Evolutionary conservation across 805 yeast species (phyloP), one percentile per base, ranked within the genome.

Genomic region (Vanderwaltozyma verrucispora): DNA sequence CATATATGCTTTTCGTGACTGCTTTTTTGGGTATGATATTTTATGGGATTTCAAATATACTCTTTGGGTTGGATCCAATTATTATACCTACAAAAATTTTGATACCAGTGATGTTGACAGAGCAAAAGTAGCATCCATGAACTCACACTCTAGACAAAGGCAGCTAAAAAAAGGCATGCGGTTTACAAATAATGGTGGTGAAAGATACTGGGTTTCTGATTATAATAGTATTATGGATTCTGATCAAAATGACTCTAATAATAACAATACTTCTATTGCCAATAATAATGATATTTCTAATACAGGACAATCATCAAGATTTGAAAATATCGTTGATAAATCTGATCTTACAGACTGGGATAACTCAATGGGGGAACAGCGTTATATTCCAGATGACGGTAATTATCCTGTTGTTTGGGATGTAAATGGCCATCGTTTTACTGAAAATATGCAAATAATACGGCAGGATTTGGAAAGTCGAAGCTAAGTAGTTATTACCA

Each of bases 91-190:
- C 55, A 72, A 81, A 42, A 75, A 75, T 39, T 89, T 87, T 62
- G 95, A 88, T 54, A 77, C 95, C 0, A 80, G 78, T 1, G 85
- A 81, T 45, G 77, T 82, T 0, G 46, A 43, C 1, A 39, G 39
- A 18, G 28, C 39, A 3, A 50, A 74, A 31, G 68, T 79, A 21
- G 77, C 80, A 2, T 87, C 78, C 45, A 85, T 87, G 1, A 69
- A 70, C n/a, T 71, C 83, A 1, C 63, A 65, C 14, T 74, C 81
- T 4, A 65, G 79, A 44, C 69, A 71, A 68, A 78, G 78, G 33
- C 69, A 94, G 42, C 72, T 89, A 36, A 76, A 78, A 43, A 81
- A 85, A 41, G 99, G 99, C 0, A 58, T 88, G 39, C 61, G 99
- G 31, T 86, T 84, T 56, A 74, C 77, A 21, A 72, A 77, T 35